A percentile compares a stretch with the other conserved stretches of the same genome.
phyloP scores from a whole-genome alignment of 176 grass and related monocot species.

The Musa acuminata region DNA sequence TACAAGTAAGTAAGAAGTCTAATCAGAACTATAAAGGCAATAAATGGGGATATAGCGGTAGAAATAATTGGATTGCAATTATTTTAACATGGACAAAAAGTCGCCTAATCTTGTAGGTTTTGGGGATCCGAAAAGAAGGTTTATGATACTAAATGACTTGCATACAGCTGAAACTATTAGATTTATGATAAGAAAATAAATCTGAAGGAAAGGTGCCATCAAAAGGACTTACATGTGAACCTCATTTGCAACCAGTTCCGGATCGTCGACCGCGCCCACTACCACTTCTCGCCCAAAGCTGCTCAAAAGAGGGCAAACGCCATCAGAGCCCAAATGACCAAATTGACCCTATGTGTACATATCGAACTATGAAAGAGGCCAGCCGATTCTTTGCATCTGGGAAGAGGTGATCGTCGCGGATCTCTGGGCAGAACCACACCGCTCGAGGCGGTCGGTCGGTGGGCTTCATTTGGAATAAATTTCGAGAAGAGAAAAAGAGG shows the following conservation, averaged over 20 bases:
- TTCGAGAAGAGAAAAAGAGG: neutral
- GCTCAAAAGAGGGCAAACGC: neutral
- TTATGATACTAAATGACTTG: neutral
- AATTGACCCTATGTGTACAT: neutral
- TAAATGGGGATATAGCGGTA: neutral
- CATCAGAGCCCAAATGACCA: neutral
- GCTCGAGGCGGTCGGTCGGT: slow-evolving; percentile 10
- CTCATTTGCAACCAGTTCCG: slow-evolving; percentile 14
- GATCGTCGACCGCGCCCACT: slow-evolving; percentile 22
- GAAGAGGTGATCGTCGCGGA: neutral
- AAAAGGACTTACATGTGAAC: slow-evolving; percentile 10
- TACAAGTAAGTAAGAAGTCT: too few species aligned
- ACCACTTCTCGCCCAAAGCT: slow-evolving; percentile 3
- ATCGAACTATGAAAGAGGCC: neutral
- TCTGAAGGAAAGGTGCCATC: neutral
- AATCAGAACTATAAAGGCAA: neutral
- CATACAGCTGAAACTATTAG: too few species aligned
- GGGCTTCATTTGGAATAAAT: neutral
- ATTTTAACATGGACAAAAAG: neutral
- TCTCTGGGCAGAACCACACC: neutral
- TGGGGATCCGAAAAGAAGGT: neutral
- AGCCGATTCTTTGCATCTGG: neutral
- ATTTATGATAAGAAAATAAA: neutral
- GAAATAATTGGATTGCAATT: neutral
- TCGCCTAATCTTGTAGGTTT: neutral